phyloP scores from a whole-genome alignment of 75 land plant species.

The Cupressus sempervirens region DNA sequence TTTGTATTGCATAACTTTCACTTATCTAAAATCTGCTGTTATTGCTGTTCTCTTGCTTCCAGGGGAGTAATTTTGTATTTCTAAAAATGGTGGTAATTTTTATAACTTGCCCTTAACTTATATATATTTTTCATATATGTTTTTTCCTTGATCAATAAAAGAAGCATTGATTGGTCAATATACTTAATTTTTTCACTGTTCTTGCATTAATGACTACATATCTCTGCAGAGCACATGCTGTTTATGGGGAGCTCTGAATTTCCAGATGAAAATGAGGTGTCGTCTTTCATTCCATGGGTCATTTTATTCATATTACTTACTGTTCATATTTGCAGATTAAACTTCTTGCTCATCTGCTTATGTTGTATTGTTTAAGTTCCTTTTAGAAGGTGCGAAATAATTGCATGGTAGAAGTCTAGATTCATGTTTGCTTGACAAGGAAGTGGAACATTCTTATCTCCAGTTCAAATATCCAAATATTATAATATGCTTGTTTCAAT shows the following conservation, averaged over 20 bases:
- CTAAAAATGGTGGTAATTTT: too few species aligned
- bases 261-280: slow-evolving; percentile 96
- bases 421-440: not conserved
- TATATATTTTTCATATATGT: too few species aligned
- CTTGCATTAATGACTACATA: not conserved
- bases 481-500: not conserved
- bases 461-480: not conserved
- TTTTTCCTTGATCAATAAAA: not conserved
- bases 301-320: not conserved
- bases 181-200: not conserved
- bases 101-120: too few species aligned
- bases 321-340: not conserved
- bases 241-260: slow-evolving; percentile 94
- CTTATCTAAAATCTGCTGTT: too few species aligned
- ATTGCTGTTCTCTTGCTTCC: too few species aligned
- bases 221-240: slow-evolving; percentile 90
- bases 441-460: not conserved
- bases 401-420: not conserved
- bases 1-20: too few species aligned
- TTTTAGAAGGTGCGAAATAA: not conserved
- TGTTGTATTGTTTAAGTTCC: not conserved
- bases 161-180: not conserved
- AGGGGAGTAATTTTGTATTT: too few species aligned
- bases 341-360: not conserved
- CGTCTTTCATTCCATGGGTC: not conserved